Evolutionary conservation across 352 stramenopile genomes (phyloP).

Genomic region (Peronospora destructor): DNA sequence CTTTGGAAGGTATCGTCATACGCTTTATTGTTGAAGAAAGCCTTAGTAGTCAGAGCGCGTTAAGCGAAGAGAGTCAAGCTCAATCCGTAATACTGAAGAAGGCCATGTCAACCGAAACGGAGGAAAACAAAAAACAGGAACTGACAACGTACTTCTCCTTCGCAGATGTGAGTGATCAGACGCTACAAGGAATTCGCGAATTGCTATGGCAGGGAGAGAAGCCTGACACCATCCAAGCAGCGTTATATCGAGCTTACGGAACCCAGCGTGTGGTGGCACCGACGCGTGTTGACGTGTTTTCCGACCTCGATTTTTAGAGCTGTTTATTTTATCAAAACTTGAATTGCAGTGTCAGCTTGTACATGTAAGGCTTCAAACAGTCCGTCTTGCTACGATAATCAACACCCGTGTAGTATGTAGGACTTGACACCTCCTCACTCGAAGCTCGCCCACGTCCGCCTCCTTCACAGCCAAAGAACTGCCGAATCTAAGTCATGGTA

Average conservation of each 20-base stretch:
- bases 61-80: slow-evolving; percentile 11
- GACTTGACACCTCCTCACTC: no score
- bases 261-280: slow-evolving; percentile 37
- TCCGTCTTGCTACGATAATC: not conserved
- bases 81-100: slow-evolving; percentile 14
- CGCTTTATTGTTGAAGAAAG: slow-evolving; percentile 41
- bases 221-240: slow-evolving; percentile 29
- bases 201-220: slow-evolving; percentile 31
- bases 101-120: not conserved
- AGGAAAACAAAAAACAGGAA: not conserved
- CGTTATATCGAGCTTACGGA: slow-evolving; percentile 35
- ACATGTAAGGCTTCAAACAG: not conserved
- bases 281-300: slow-evolving; percentile 33
- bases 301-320: slow-evolving; percentile 34
- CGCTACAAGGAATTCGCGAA: slow-evolving; percentile 46
- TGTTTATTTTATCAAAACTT: slow-evolving; percentile 37
- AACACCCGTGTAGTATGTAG: not conserved
- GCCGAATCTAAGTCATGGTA: slow-evolving; percentile 44
- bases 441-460: not conserved
- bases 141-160: slow-evolving; percentile 35
- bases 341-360: slow-evolving; percentile 4
- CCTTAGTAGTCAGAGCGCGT: slow-evolving; percentile 9
- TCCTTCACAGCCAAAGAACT: not conserved
- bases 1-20: slow-evolving; percentile 11
- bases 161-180: slow-evolving; percentile 41